Percentiles rank a stretch among this genome's conserved stretches.
These are phyloP conservation scores for Atkinsonella texensis DNA, from an alignment of 2,329 filamentous ascomycete genomes.

Conservation along the genomic window DNA sequence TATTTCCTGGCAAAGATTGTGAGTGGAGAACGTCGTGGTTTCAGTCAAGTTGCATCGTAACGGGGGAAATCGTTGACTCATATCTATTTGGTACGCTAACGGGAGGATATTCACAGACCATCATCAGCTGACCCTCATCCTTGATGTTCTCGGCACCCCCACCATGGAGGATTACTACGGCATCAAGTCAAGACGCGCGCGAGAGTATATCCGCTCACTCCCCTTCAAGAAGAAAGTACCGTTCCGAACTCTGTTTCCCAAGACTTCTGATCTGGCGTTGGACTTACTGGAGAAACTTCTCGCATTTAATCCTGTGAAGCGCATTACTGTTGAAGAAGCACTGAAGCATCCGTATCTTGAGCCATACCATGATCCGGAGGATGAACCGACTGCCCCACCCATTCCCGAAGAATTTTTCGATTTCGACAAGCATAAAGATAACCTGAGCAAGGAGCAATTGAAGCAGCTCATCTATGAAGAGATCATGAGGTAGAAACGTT, in stretches of 20 bases:
- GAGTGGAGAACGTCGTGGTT: conserved; percentile 22
- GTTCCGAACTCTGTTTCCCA: conserved; percentile 92
- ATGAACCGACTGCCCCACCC: conserved; percentile 90
- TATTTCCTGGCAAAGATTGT: conserved; percentile 99
- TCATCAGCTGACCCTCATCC: conserved; percentile 91
- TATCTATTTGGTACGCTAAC: too few species aligned
- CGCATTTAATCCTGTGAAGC: conserved; percentile 97
- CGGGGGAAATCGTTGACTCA: too few species aligned
- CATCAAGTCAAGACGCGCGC: conserved; percentile 93
- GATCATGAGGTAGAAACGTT: conserved; percentile 53
- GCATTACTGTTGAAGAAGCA: conserved; percentile 94
- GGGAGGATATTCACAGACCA: conserved; percentile 50
- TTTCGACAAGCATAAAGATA: conserved; percentile 99
- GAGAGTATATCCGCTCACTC: conserved; percentile 95
- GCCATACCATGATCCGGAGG: conserved; percentile 96
- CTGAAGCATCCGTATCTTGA: conserved; percentile 96
- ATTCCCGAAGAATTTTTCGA: conserved; percentile 99
- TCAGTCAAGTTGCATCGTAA: not conserved
- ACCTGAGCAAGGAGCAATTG: conserved; percentile 92
- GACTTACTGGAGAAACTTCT: conserved; percentile 92
- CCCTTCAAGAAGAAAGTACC: conserved; percentile 99
- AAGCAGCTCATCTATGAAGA: conserved; percentile 97
- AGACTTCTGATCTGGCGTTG: conserved; percentile 93
- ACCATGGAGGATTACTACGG: conserved; percentile 99
- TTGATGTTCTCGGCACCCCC: conserved; percentile 93